Conservation (phyloP, 2,329 filamentous ascomycete genomes). For the Diaporthe sp. region DNA sequence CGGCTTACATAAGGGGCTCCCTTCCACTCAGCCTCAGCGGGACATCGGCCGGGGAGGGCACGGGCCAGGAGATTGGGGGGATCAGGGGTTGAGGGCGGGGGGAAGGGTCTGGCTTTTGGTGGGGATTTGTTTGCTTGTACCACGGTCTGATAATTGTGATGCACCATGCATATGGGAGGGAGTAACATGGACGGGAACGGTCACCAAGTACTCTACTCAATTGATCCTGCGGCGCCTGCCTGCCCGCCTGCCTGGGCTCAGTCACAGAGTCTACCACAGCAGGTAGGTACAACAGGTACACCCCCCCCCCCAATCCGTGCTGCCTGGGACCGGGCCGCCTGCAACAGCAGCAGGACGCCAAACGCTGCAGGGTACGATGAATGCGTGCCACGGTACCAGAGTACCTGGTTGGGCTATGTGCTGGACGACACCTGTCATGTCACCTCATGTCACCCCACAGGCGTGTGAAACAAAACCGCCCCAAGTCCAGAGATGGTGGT, state of each 20-base stretch:
- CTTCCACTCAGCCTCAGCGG: slow-evolving; percentile 27
- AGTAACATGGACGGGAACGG: not conserved
- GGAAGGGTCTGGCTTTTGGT: not conserved
- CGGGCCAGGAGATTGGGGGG: slow-evolving; percentile 21
- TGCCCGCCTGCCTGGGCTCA: too few relatives aligned
- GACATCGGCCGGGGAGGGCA: slow-evolving; percentile 24
- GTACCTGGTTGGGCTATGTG: not conserved
- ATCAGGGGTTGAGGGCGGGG: not conserved
- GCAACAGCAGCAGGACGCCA: not conserved
- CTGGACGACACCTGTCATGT: slow-evolving; percentile 4
- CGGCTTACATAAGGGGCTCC: slow-evolving; percentile 37
- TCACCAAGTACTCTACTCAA: not conserved
- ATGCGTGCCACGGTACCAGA: not conserved
- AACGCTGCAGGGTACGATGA: not conserved
- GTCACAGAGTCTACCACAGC: too few relatives aligned
- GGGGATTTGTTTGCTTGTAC: slow-evolving; percentile 1
- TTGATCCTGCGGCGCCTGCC: not conserved
- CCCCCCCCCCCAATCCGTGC: not conserved
- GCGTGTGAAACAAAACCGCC: slow-evolving; percentile 23
- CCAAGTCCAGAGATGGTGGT: not conserved
- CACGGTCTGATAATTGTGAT: slow-evolving; percentile 11
- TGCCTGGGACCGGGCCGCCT: slow-evolving; percentile 13
- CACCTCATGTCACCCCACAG: slow-evolving; percentile 22
- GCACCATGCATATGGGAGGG: not conserved
- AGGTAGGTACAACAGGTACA: too few relatives aligned